Percentiles rank a stretch among this genome's conserved stretches.
phyloP scores from a whole-genome alignment of 179 eudicot genomes.

The Camellia oleifera region DNA sequence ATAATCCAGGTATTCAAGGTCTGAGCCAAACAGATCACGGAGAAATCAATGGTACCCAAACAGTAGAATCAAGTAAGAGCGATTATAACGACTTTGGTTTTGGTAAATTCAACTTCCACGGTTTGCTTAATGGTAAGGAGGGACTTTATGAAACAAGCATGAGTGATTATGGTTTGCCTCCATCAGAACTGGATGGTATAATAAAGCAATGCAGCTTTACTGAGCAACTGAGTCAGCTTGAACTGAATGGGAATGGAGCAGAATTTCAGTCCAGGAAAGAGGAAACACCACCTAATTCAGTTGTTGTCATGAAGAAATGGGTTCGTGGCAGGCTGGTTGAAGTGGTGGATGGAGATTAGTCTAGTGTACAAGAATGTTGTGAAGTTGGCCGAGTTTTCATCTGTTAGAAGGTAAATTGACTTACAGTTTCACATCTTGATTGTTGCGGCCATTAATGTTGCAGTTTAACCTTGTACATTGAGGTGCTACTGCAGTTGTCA shows the following conservation, averaged over 20 bases:
- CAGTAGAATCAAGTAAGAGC: conserved; percentile 14
- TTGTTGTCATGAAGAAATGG: conserved; percentile 59
- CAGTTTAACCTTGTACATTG: neutral
- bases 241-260: conserved; percentile 35
- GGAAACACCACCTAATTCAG: conserved; percentile 21
- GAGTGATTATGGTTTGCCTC: conserved; percentile 14
- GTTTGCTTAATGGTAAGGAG: conserved; percentile 21
- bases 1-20: neutral
- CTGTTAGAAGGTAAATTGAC: conserved; percentile 2
- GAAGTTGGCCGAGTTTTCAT: neutral
- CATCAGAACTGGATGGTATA: conserved; percentile 13
- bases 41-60: conserved; percentile 29
- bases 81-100: conserved; percentile 24
- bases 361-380: neutral
- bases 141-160: conserved; percentile 10
- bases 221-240: conserved; percentile 17
- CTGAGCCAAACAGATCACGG: neutral
- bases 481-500: neutral
- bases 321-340: conserved; percentile 87
- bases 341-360: conserved; percentile 37
- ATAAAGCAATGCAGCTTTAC: conserved; percentile 20
- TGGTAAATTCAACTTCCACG: conserved; percentile 19
- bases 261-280: conserved; percentile 22
- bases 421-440: neutral
- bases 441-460: neutral